phyloP scores from a whole-genome alignment of 345 rosid species.

The Ailanthus altissimus region DNA sequence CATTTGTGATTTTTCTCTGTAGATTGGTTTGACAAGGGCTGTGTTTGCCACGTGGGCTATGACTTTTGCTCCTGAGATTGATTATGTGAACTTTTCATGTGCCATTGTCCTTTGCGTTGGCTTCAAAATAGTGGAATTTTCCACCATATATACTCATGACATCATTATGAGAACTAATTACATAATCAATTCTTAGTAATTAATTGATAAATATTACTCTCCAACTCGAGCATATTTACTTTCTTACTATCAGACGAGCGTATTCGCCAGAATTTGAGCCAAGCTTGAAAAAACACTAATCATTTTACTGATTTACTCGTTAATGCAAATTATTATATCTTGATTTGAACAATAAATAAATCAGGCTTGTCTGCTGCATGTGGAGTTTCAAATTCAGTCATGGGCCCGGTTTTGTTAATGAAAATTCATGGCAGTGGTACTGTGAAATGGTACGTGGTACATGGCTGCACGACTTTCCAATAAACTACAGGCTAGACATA shows the following conservation, averaged over 20 bases:
- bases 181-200: neutral
- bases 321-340: too few relatives aligned
- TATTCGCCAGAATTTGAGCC: neutral
- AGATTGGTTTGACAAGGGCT: conserved; percentile 3
- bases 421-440: neutral
- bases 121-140: conserved; percentile 6
- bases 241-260: neutral
- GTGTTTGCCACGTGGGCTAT: conserved; percentile 15
- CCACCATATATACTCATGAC: neutral
- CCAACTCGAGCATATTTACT: neutral
- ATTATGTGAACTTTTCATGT: conserved; percentile 10
- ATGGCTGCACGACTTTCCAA: neutral
- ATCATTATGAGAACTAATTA: neutral
- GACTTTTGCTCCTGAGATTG: conserved; percentile 10
- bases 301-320: too few relatives aligned
- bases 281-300: neutral
- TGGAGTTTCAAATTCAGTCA: conserved; percentile 1
- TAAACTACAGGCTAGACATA: neutral
- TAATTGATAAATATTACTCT: neutral
- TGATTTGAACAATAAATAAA: too few relatives aligned
- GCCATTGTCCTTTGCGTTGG: conserved; percentile 24
- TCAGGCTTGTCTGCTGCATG: neutral
- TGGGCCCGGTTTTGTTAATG: conserved; percentile 4
- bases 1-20: neutral
- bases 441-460: neutral